Percentiles rank a stretch among this genome's conserved stretches.
phyloP scores from a whole-genome alignment of 75 land plant genomes.

The Cunninghamia lanceolata region DNA sequence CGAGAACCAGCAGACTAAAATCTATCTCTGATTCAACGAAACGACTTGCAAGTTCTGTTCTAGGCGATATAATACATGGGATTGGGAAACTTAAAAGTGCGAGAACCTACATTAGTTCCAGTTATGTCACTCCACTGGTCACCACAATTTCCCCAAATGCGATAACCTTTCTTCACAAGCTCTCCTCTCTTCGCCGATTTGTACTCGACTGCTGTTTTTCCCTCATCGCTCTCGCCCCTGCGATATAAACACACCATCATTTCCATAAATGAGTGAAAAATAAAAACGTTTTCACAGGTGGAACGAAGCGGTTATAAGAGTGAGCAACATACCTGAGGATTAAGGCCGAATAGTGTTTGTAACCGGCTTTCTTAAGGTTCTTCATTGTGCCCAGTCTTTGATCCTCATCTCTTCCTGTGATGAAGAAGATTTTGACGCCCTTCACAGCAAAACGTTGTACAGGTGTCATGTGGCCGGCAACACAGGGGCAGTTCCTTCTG shows the following conservation, averaged over 20 bases:
- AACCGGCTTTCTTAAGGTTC: constrained; percentile 39
- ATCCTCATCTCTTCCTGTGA: constrained; percentile 71
- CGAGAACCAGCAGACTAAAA: no score
- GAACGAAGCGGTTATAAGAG: background rate
- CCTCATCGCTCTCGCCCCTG: no score
- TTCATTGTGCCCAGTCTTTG: constrained; percentile 7
- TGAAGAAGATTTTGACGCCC: constrained; percentile 55
- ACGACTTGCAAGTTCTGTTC: no score
- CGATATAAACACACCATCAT: no score
- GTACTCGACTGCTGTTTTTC: no score
- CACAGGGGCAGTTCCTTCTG: constrained; percentile 48
- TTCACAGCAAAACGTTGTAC: constrained; percentile 36
- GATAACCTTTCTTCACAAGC: constrained; percentile 22
- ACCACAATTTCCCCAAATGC: constrained; percentile 26
- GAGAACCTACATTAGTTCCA: constrained; percentile 13
- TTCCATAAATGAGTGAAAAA: no score
- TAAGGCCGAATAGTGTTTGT: constrained; percentile 49
- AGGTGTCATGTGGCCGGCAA: constrained; percentile 46
- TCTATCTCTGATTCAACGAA: no score
- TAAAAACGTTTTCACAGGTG: background rate
- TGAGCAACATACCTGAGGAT: constrained; percentile 45
- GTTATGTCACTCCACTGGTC: constrained; percentile 47
- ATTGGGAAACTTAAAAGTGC: constrained; percentile 42
- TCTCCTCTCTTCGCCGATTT: no score
- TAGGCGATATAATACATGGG: constrained; percentile 36